Evolutionary conservation across 1,139 yeast genomes (phyloP), one percentile per base, ranked within the genome.

Genomic region (Sugiyamaella grinbergsii): DNA sequence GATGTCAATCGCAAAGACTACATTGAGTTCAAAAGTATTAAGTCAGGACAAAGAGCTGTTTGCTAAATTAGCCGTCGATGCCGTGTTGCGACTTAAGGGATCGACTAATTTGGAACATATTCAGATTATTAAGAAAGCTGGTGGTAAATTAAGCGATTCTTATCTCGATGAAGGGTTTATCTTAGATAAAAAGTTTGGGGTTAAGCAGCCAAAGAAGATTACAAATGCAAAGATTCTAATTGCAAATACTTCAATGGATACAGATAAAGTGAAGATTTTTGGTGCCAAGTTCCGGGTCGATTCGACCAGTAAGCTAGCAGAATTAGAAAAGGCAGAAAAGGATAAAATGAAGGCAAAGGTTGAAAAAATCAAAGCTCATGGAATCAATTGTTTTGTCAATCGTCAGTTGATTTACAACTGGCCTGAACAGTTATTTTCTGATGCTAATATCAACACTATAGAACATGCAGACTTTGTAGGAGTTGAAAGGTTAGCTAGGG

Each of bases 381-480:
- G 93, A 54, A 84, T 89, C 66, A 88, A 88, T 70, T 85, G 93
- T 62, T 93, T 93, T 69, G 91, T 93, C 61, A 93, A 93, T 73
- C 82, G 98, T 67, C 98, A 93, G 71, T 80, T 94, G 64, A 93
- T 93, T 64, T 94, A 93, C 72, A 97, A 93, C 73, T 94, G 93
- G 79, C 98, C 99, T 26, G 98, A 93, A 72, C 97, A 89, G 70
- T 76, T 93, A 59, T 88, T 93, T 66, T 80, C 95, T 5, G 98
- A 93, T 63, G 72, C 89, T 40, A 82, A 84, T 52, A 86, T 93
- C 63, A 91, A 89, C 71, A 83, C 97, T 29, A 89, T 93, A 58
- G 98, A 93, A 72, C 98, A 94, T 66, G 98, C 98, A 18, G 99
- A 94, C 71, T 94, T 94, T 62, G 98, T 89, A 66, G 99, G 98